Base-by-base conservation (phyloP, 768 basidiomycete species). In the Leccinum truebloodii region DNA sequence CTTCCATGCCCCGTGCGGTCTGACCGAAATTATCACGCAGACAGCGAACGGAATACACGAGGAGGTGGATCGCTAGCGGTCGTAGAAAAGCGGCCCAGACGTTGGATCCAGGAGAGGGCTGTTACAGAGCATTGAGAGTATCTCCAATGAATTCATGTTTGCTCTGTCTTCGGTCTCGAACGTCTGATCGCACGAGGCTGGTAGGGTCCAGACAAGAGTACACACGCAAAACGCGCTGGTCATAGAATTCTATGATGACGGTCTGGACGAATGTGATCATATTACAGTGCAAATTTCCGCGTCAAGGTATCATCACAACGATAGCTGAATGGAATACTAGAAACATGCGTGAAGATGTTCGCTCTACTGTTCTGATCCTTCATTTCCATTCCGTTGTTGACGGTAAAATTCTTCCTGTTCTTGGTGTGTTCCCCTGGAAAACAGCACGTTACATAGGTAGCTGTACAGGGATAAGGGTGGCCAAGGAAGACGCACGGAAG, bases 21-120 rank as follows among this genome's bases (percentile, higher is more conserved):
- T 48, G 76, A 82, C 61, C 81, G 83, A 65, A 77, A 67, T 58
- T 83, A 87, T 28, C 86, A 83, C 64, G 79, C 86, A 49, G 90
- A 92, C 65, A 78, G 76, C 52, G 79, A 79, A 28, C 67, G 66
- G 58, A 65, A 65, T 61, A 58, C 68, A 48, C 70, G 67, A 56
- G 66, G 73, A 61, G 54, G 56, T 61, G 63, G 55, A 52, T 57
- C 63, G 24, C 61, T 68, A 35, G 78, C 79, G 35, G 81, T 86
- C 28, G 80, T 80, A 22, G 82, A 87, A 65, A 90, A 85, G 75
- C 77, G 82, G 55, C 87, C 88, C 13, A 81, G 84, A 67, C 81
- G 89, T 64, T 94, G 92, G 92, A 92, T 94, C 70, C 88, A 92
- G 75, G 92, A 94, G 74, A 88, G 76, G 63, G 49, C 41, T 51